phyloP scores from a whole-genome alignment of 371 early-diverging fungal genomes.

The Rhizopus sp. region DNA sequence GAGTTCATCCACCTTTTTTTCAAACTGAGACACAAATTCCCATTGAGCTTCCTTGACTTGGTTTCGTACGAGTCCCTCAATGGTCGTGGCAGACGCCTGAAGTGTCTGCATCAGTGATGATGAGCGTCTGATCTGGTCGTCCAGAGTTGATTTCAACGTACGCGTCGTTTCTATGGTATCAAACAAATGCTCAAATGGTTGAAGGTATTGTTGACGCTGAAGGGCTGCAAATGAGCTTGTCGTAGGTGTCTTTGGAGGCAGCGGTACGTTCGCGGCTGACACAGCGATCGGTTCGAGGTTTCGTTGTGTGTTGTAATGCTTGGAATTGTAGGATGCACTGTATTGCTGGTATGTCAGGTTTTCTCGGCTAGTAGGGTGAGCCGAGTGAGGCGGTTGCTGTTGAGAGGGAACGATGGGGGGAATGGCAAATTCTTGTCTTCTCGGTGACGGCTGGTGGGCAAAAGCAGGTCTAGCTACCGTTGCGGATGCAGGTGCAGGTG shows the following conservation, averaged over 20 bases:
- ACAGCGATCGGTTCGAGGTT: constrained; percentile 19
- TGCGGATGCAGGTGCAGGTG: constrained; percentile 17
- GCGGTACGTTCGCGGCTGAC: constrained; percentile 20
- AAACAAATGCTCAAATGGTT: constrained; percentile 63
- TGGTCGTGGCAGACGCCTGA: constrained; percentile 71
- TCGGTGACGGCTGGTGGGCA: constrained; percentile 29
- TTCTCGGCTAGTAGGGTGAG: constrained; percentile 22
- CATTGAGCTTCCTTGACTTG: constrained; percentile 80
- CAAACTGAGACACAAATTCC: constrained; percentile 46
- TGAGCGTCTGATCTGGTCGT: constrained; percentile 79
- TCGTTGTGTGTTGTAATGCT: constrained; percentile 1
- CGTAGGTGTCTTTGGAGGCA: constrained; percentile 37
- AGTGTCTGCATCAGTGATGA: constrained; percentile 76
- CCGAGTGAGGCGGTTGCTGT: constrained; percentile 42
- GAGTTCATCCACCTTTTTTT: constrained; percentile 17
- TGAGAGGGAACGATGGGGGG: constrained; percentile 58
- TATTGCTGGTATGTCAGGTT: constrained; percentile 20
- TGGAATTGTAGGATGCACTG: constrained; percentile 3
- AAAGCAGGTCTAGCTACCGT: constrained; percentile 20
- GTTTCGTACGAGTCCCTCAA: constrained; percentile 74
- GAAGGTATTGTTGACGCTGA: constrained; percentile 52
- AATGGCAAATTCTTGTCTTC: constrained; percentile 48
- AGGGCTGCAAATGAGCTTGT: constrained; percentile 34
- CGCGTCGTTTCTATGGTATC: constrained; percentile 65
- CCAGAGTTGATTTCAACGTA: constrained; percentile 64